Evolutionary conservation across 495 filamentous ascomycete genomes (phyloP), one percentile per base, ranked within the genome.

Genomic region (Chaetomium tenue): DNA sequence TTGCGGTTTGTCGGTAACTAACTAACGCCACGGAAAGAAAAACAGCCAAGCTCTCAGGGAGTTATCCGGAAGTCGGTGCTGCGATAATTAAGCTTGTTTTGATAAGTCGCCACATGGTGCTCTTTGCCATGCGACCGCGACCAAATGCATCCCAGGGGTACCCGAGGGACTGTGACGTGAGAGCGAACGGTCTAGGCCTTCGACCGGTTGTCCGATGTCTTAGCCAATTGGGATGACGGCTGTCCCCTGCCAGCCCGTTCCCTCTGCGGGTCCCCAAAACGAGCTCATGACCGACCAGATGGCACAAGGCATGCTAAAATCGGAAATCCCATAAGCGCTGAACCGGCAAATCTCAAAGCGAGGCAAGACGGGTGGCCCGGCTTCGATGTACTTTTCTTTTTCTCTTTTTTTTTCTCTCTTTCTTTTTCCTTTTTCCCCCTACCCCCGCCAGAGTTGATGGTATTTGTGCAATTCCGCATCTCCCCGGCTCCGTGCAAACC

Each of bases 271-370:
- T 3, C 33, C 53, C 20, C n/a, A 18, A 53, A 50, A 30, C 20
- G 5, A 60, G 20, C 59, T 42, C 63, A 57, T 61, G 58, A 56
- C 33, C 53, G 58, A 56, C 33, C 53, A 58, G 58, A 58, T 42
- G 13, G 33, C 33, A 42, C 54, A 55, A 46, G 51, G 51, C 46
- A 63, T 67, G 30, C 66, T 68, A 46, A 57, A 64, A 60, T 58
- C 53, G 61, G 66, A 68, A 64, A 68, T 68, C 62, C 66, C 66
- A 68, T 67, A 44, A n/a, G 22, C 56, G 33, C 51, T 56, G 42
- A 25, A 67, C 62, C 60, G 65, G 65, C 57, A 61, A 60, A 50
- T 57, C 46, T 51, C 42, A 61, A 22, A 37, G 8, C 53, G 12
- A 26, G 23, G 33, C 48, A 39, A 39, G 40, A 39, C 58, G 30